phyloP scores from a whole-genome alignment of 208 protist genomes.

The Novymonas esmeraldas region DNA sequence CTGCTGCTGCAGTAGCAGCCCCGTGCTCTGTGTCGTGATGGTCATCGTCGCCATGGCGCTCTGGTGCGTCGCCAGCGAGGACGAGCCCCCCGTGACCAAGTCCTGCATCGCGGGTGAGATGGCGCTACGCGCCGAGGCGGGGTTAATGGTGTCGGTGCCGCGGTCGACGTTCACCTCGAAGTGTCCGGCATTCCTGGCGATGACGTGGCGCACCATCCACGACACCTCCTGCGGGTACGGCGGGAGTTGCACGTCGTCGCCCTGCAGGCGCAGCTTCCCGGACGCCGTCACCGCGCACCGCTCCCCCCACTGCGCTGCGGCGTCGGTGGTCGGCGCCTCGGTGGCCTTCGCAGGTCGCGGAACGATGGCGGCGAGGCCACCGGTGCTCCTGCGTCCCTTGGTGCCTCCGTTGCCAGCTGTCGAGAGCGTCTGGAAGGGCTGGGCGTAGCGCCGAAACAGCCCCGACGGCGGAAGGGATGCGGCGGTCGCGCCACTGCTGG shows the following conservation, averaged over 20 bases:
- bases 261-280: background rate
- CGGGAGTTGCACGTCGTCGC: slow-evolving; percentile 11
- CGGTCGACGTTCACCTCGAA: slow-evolving; percentile 32
- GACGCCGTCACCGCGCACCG: slow-evolving; percentile 5
- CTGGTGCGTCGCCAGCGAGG: slow-evolving; percentile 7
- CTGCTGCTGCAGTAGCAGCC: slow-evolving; percentile 28
- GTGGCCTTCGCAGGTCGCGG: background rate
- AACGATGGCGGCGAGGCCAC: slow-evolving; percentile 6
- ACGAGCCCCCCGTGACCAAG: slow-evolving; percentile 16
- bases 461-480: background rate
- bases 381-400: slow-evolving; percentile 1
- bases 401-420: background rate
- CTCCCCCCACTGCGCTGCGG: background rate
- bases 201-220: slow-evolving; percentile 25
- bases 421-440: slow-evolving; percentile 20
- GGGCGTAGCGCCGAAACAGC: slow-evolving; percentile 19
- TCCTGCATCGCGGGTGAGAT: slow-evolving; percentile 17
- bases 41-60: slow-evolving; percentile 21
- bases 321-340: slow-evolving; percentile 1
- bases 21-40: slow-evolving; percentile 27
- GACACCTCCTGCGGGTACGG: slow-evolving; percentile 29
- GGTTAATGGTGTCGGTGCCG: slow-evolving; percentile 29
- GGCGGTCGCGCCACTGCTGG: background rate
- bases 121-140: background rate
- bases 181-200: slow-evolving; percentile 33